These are phyloP conservation scores for Phyllosticta citriasiana DNA, from an alignment of 2,329 filamentous ascomycete genomes.

Conservation along the genomic window DNA sequence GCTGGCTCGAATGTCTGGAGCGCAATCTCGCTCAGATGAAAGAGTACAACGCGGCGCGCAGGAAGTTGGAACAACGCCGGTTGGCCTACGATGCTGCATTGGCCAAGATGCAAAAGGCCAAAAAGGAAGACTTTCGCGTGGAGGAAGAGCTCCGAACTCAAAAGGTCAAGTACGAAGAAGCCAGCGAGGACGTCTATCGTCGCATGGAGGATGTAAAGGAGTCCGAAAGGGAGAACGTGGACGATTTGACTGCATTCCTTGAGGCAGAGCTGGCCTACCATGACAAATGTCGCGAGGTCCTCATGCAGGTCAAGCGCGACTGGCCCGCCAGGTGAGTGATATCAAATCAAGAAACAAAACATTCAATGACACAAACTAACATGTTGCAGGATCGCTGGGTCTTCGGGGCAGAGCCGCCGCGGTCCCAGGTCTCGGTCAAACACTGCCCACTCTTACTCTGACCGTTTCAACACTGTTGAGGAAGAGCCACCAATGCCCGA, in stretches of 20 bases:
- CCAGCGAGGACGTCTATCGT: constrained; percentile 80
- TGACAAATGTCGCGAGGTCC: constrained; percentile 78
- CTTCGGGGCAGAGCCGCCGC: constrained; percentile 28
- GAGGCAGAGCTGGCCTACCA: constrained; percentile 87
- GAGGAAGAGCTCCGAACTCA: constrained; percentile 87
- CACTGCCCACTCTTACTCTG: constrained; percentile 53
- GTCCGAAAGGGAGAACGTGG: constrained; percentile 71
- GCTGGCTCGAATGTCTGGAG: constrained; percentile 88
- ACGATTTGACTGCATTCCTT: constrained; percentile 69
- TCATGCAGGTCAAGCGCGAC: constrained; percentile 58
- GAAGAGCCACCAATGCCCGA: constrained; percentile 46
- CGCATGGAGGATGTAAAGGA: constrained; percentile 97
- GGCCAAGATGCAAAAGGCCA: constrained; percentile 83
- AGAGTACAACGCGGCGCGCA: constrained; percentile 88
- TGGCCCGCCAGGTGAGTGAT: constrained; percentile 52
- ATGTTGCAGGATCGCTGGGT: constrained; percentile 16
- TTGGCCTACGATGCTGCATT: constrained; percentile 86
- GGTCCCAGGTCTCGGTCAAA: constrained; percentile 49
- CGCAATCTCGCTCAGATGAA: constrained; percentile 89
- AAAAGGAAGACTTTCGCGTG: constrained; percentile 84
- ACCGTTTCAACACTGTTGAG: constrained; percentile 48
- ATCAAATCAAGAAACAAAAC: not conserved
- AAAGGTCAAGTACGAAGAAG: constrained; percentile 94
- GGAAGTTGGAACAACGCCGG: constrained; percentile 85
- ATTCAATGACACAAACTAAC: constrained; percentile 13